These are phyloP conservation scores for Thelonectria rubi DNA, from an alignment of 2,329 filamentous ascomycete genomes.

Conservation along the genomic window DNA sequence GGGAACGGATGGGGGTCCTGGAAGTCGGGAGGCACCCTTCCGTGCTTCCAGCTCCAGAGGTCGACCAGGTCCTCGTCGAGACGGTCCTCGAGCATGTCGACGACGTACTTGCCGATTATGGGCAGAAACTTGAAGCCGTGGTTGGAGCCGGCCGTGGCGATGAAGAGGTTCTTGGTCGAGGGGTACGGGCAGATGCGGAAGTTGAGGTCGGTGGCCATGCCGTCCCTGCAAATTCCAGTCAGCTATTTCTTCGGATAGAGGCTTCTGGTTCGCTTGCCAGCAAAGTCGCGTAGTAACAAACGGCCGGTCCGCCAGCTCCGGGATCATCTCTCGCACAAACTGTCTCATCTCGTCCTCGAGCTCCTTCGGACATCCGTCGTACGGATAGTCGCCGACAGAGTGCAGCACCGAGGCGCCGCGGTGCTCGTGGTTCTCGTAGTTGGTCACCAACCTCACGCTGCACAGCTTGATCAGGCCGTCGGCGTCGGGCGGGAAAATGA, in stretches of 20 bases:
- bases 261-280: constrained; percentile 52
- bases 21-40: constrained; percentile 30
- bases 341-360: constrained; percentile 61
- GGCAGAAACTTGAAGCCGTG: constrained; percentile 64
- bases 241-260: background rate
- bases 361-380: constrained; percentile 55
- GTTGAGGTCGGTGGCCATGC: constrained; percentile 44
- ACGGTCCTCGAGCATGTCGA: constrained; percentile 37
- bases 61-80: constrained; percentile 51
- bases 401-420: constrained; percentile 31
- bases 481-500: constrained; percentile 65
- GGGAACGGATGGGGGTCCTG: constrained; percentile 37
- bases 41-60: constrained; percentile 49
- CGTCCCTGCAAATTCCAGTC: constrained; percentile 40
- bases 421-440: constrained; percentile 50
- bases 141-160: constrained; percentile 62
- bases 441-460: constrained; percentile 62
- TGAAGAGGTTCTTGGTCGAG: constrained; percentile 49
- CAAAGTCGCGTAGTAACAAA: constrained; percentile 53
- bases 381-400: constrained; percentile 35
- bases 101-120: constrained; percentile 60
- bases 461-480: constrained; percentile 61
- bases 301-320: constrained; percentile 52
- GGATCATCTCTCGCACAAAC: constrained; percentile 53
- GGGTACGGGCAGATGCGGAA: constrained; percentile 38